Evolutionary conservation across 2,329 filamentous ascomycete species (phyloP).

Genomic region (Fragosphaeria purpurea): DNA sequence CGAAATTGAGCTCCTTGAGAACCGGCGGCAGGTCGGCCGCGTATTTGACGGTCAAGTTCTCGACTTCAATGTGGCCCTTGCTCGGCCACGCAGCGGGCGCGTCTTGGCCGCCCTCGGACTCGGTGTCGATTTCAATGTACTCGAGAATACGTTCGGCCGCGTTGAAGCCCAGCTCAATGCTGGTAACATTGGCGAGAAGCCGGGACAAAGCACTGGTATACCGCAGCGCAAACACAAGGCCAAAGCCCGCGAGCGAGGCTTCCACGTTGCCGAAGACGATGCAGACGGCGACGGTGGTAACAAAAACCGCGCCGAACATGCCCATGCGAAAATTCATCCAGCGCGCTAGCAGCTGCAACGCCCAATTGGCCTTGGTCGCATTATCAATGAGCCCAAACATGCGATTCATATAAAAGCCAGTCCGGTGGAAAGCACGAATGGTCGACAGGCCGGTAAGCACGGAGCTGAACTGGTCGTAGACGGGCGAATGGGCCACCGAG

Average conservation of each 20-base stretch:
- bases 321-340: conserved; percentile 31
- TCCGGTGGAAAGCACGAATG: conserved; percentile 29
- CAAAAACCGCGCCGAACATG: conserved; percentile 29
- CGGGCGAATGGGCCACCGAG: conserved; percentile 29
- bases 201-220: conserved; percentile 24
- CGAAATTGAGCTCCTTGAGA: conserved; percentile 27
- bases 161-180: conserved; percentile 32
- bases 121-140: conserved; percentile 29
- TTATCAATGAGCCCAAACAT: conserved; percentile 25
- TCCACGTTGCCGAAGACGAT: conserved; percentile 25
- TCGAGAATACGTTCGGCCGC: conserved; percentile 33
- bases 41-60: conserved; percentile 28
- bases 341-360: conserved; percentile 20
- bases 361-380: conserved; percentile 22
- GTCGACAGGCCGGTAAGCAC: conserved; percentile 30
- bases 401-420: conserved; percentile 25
- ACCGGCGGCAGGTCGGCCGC: conserved; percentile 26
- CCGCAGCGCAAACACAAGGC: conserved; percentile 28
- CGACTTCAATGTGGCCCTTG: conserved; percentile 27
- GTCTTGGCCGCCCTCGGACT: conserved; percentile 23
- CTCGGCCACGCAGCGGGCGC: conserved; percentile 32
- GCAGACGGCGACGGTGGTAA: conserved; percentile 25
- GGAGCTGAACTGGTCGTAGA: conserved; percentile 32
- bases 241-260: conserved; percentile 30
- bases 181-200: conserved; percentile 26